Evolutionary conservation across 495 filamentous ascomycete genomes (phyloP), one percentile per base, ranked within the genome.

Genomic region (Elasticomyces elasticus): DNA sequence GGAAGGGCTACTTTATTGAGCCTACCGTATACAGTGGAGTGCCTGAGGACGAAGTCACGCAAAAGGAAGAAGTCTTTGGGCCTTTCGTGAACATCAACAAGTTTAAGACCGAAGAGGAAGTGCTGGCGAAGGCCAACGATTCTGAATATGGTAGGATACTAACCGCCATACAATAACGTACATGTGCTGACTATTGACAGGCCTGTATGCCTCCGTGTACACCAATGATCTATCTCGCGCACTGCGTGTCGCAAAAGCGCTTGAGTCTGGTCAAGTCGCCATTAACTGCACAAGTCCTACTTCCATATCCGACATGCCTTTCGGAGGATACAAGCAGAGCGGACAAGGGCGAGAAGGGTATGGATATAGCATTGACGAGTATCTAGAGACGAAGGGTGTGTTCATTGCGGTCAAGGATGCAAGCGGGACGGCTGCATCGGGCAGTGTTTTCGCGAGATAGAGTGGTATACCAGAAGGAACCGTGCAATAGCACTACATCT

Each of bases 251-350:
- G 71, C 75, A 0, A 67, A 64, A 4, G 63, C 66, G 7, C 68
- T 82, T 27, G 72, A 78, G 1, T 62, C 64, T 1, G 78, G 78
- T 1, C 75, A 74, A 55, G 77, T 81, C 0, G 74, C 74, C 45
- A 64, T 82, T 17, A 81, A 82, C 54, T 76, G 74, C 52, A 53
- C 31, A 0, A 38, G 52, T 7, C 64, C 64, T 15, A 53, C 37
- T n/a, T 23, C 13, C 9, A 17, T 20, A 4, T 12, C 10, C 20
- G 42, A 52, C 13, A 42, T 61, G 54, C 71, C 74, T 0, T 79
- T 79, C 63, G 77, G 77, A 11, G 77, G 77, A 1, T 67, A 54
- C 23, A 79, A 79, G 63, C 58, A 73, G 56, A 74, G 70, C 61
- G 77, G 77, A 1, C 33, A 71, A 5, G 76, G 75, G 1, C 59